A percentile compares a stretch with the other conserved stretches of the same genome.
These are phyloP conservation scores for Ogataea nitratoaversa DNA, from an alignment of 805 yeast species.

Conservation along the genomic window DNA sequence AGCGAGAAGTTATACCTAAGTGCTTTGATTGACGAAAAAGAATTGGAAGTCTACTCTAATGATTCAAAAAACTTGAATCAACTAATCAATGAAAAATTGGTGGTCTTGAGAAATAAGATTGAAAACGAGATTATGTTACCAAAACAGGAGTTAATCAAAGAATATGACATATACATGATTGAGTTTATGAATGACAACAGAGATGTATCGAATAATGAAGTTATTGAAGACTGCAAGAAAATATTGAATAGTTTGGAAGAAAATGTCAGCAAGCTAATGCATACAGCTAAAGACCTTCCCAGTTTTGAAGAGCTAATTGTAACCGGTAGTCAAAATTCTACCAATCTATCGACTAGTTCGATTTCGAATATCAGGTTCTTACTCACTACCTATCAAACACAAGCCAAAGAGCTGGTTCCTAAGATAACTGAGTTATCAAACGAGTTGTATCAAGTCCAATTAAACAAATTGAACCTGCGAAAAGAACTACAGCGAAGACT, in stretches of 20 bases:
- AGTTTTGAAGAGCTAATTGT: constrained; percentile 29
- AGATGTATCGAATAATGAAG: constrained; percentile 5
- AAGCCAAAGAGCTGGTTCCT: constrained; percentile 22
- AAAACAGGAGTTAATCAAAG: constrained; percentile 34
- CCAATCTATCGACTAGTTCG: constrained; percentile 22
- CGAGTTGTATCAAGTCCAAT: constrained; percentile 33
- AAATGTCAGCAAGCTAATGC: constrained; percentile 19
- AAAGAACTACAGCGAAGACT: constrained; percentile 31
- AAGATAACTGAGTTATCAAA: constrained; percentile 32
- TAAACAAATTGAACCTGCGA: constrained; percentile 33
- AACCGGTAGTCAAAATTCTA: constrained; percentile 25
- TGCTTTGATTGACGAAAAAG: constrained; percentile 29
- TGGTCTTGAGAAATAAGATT: constrained; percentile 32
- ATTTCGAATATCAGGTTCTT: constrained; percentile 20
- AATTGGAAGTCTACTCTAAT: constrained; percentile 30
- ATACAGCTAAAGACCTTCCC: constrained; percentile 23
- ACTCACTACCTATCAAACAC: constrained; percentile 19
- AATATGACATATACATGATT: constrained; percentile 38
- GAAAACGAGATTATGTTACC: constrained; percentile 34
- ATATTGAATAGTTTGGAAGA: constrained; percentile 21
- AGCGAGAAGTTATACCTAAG: constrained; percentile 24
- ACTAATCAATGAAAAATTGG: constrained; percentile 17
- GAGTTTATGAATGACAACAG: constrained; percentile 28
- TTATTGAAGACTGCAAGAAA: constrained; percentile 17
- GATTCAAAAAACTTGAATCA: constrained; percentile 22